Conservation (phyloP, 257 asterid genomes). For the Knoxia roxburghii region DNA sequence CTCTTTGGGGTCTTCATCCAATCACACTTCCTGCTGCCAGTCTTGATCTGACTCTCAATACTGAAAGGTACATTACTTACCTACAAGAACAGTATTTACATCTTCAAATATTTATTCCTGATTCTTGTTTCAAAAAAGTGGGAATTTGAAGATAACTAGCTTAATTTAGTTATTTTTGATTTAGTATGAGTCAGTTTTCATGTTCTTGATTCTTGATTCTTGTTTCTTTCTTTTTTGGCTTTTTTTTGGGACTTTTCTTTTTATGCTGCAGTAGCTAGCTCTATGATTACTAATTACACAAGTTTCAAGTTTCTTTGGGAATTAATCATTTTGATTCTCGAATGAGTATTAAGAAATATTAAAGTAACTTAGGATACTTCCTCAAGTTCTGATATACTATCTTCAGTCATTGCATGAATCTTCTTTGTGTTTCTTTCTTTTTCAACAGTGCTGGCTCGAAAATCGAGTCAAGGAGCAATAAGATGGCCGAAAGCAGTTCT, state of each 20-base stretch:
- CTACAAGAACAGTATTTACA: too few species aligned
- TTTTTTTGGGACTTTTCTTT: background rate
- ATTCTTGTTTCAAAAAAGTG: too few species aligned
- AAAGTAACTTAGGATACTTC: constrained; percentile 7
- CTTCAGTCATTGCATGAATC: background rate
- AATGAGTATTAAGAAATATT: background rate
- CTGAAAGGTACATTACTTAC: constrained; percentile 42
- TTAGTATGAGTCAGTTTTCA: background rate
- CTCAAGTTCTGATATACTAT: background rate
- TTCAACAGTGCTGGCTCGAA: constrained; percentile 18
- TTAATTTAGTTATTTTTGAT: too few species aligned
- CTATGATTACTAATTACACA: constrained; percentile 1
- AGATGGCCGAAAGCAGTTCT: constrained; percentile 24
- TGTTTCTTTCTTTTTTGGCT: background rate
- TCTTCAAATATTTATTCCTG: too few species aligned
- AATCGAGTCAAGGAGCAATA: constrained; percentile 27
- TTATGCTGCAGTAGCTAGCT: background rate
- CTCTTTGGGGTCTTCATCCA: constrained; percentile 70
- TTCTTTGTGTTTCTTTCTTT: background rate
- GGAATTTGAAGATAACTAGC: too few species aligned
- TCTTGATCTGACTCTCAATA: constrained; percentile 54
- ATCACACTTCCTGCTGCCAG: constrained; percentile 56
- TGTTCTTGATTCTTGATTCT: background rate
- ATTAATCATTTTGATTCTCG: too few species aligned
- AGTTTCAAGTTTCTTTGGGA: constrained; percentile 11